Base-by-base conservation (phyloP, 1,284 basidiomycete species). In the Pseudozyma pruni region DNA sequence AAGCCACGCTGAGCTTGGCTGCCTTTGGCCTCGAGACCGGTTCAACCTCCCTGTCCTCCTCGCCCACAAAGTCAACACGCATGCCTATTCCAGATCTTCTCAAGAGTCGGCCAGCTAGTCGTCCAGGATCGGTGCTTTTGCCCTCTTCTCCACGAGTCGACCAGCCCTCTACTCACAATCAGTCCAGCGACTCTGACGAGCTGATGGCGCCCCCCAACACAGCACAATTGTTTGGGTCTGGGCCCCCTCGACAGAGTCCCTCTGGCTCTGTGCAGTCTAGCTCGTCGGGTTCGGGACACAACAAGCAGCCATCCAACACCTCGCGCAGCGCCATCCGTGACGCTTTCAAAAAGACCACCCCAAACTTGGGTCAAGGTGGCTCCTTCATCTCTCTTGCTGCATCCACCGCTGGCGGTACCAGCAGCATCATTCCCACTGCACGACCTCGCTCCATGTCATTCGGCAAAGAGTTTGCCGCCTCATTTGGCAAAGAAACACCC, bases 1-100 rank as follows among this genome's bases (percentile, higher is more conserved):
- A 91, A 2, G 88, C 89, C 23, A 87, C 87, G 13, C 85, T 92
- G 75, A 85, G 86, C 23, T 81, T 86, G 11, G 85, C 84, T 16
- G 79, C 85, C 0, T 74, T 86, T 17, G 67, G 59, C 3, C 13
- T 66, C 22, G 57, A 60, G 9, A 48, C 46, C 13, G 22, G 29
- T 14, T 29, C 49, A 11, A 27, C 17, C 22, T 43, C 38, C 20
- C 8, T 54, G 35, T 34, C 59, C 6, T 46, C 49, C 9, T 57
- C 66, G 0, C 53, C 64, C 0, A 47, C 46, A 16, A 70, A 70
- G 37, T 20, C 49, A 2, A 40, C 59, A n/a, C 48, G 66, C 13
- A 64, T 59, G 62, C 58, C 63, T n/a, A 72, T 74, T 17, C 64
- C 67, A 1, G 72, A 69, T 3, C 38, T 59, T 25, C 51, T 72